Percentiles rank a stretch among this genome's conserved stretches.
Evolutionary conservation across 2,329 filamentous ascomycete genomes (phyloP).

Genomic region (Phialophora tarda): DNA sequence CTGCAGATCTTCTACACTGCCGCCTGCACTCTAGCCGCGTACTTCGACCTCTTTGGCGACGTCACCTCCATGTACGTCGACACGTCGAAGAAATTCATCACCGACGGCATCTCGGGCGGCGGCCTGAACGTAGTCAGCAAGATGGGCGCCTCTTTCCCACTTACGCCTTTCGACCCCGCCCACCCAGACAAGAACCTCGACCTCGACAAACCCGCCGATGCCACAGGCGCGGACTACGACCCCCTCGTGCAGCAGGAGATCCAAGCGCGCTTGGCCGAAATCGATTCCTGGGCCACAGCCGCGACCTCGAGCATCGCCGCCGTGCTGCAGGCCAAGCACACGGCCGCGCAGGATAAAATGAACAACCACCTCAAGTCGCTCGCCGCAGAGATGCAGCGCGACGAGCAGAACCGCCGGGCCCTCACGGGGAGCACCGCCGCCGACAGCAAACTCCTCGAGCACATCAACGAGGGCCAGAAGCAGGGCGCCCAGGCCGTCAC

Average conservation of each 20-base stretch:
- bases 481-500: slow-evolving; percentile 8
- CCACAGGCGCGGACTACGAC: slow-evolving; percentile 1
- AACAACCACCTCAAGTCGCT: not conserved
- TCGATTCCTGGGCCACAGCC: not conserved
- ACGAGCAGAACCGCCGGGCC: not conserved
- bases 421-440: not conserved
- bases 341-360: not conserved
- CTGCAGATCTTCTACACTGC: slow-evolving; percentile 6
- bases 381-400: not conserved
- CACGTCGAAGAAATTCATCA: not conserved
- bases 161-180: not conserved
- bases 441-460: not conserved
- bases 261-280: not conserved
- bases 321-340: slow-evolving; percentile 6
- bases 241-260: not conserved
- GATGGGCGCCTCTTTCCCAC: slow-evolving; percentile 1
- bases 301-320: not conserved
- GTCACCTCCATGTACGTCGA: slow-evolving; percentile 4
- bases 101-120: slow-evolving; percentile 1
- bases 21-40: slow-evolving; percentile 1
- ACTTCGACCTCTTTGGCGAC: slow-evolving; percentile 6
- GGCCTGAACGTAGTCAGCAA: not conserved
- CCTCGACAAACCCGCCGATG: not conserved
- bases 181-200: not conserved
- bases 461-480: not conserved